phyloP scores from a whole-genome alignment of 441 rosid genomes.

The Pelargonium cotyledonis region DNA sequence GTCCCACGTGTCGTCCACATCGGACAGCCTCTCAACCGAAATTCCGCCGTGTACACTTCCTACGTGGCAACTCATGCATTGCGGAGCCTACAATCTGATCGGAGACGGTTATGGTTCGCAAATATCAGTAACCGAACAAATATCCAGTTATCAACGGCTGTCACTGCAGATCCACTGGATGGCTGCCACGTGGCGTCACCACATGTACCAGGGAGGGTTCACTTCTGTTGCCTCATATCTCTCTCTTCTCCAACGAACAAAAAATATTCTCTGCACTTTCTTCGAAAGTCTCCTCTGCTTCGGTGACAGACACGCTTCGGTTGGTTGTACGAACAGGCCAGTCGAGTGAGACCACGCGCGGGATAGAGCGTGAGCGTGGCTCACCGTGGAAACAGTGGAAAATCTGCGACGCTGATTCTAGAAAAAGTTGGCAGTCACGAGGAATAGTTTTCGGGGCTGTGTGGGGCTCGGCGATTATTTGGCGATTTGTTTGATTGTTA shows the following conservation, averaged over 20 bases:
- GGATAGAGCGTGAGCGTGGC: conserved; percentile 2
- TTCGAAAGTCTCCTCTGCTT: not conserved
- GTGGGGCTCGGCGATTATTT: conserved; percentile 25
- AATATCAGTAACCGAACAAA: conserved; percentile 2
- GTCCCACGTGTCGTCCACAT: conserved; percentile 31
- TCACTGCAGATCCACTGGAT: not conserved
- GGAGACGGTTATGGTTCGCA: conserved; percentile 4
- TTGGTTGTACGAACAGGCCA: too few relatives aligned
- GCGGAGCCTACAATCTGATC: not conserved
- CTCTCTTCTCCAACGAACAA: not conserved
- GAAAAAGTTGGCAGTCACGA: conserved; percentile 13
- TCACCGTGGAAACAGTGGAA: not conserved
- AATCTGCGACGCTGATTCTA: conserved; percentile 9
- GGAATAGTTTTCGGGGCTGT: not conserved
- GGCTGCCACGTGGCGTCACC: conserved; percentile 12
- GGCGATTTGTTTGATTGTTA: conserved; percentile 12
- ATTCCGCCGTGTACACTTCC: not conserved
- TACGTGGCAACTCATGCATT: not conserved
- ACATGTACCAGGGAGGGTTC: not conserved
- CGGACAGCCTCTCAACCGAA: not conserved
- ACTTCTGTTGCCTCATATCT: not conserved
- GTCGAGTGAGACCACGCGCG: conserved; percentile 10
- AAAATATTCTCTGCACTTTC: conserved; percentile 13
- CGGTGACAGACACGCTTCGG: conserved; percentile 12
- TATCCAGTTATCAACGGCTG: conserved; percentile 10